A percentile compares a stretch with the other conserved stretches of the same genome.
phyloP scores from a whole-genome alignment of 306 rosid genomes.

The Gillenia trifoliata region DNA sequence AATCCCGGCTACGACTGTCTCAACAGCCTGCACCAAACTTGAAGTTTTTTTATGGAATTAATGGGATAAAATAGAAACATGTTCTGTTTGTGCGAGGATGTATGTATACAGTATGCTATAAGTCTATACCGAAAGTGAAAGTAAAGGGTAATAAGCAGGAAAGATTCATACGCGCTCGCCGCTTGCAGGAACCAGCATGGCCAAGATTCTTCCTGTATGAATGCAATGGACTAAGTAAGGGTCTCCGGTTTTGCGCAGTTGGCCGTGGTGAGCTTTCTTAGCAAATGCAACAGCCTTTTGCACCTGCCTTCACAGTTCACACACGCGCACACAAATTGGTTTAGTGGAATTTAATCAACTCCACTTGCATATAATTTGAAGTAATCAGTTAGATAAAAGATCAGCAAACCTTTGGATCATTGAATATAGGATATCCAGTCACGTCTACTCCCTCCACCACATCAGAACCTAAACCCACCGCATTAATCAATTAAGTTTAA shows the following conservation, averaged over 20 bases:
- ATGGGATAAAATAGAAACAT: neutral
- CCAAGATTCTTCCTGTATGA: conserved; percentile 88
- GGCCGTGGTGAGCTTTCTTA: conserved; percentile 86
- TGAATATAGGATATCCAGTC: conserved; percentile 75
- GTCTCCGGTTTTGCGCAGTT: conserved; percentile 83
- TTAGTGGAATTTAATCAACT: conserved; percentile 37
- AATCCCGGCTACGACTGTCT: conserved; percentile 92
- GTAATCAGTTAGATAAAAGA: conserved; percentile 12
- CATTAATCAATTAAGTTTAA: neutral
- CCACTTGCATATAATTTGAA: neutral
- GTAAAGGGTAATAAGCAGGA: neutral
- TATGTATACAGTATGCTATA: too few relatives aligned
- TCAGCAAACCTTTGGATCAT: conserved; percentile 71
- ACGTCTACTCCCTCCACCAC: conserved; percentile 87
- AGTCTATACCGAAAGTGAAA: neutral
- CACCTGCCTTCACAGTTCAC: conserved; percentile 83
- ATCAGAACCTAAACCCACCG: conserved; percentile 56
- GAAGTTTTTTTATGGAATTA: conserved; percentile 15
- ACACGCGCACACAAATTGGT: conserved; percentile 20
- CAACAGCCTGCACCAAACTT: conserved; percentile 69
- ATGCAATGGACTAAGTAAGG: conserved; percentile 90
- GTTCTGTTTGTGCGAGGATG: too few relatives aligned
- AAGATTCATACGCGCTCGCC: conserved; percentile 66
- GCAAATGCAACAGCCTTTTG: conserved; percentile 89
- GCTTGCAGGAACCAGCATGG: conserved; percentile 81